phyloP scores from a whole-genome alignment of 768 basidiomycete genomes.

The Panaeolus papilionaceus region DNA sequence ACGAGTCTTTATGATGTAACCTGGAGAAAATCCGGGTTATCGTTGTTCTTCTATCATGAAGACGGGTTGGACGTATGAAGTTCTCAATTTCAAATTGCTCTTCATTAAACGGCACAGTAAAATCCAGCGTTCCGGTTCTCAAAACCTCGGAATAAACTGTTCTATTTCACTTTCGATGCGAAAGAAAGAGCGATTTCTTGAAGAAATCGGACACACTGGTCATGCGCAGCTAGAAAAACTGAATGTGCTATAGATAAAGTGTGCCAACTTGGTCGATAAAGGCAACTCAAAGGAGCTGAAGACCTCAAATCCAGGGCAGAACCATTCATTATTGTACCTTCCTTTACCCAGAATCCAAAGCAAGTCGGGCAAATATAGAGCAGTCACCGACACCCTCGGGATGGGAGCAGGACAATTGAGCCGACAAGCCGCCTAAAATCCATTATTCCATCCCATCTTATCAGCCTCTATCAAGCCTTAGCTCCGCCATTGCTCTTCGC shows the following conservation, averaged over 20 bases:
- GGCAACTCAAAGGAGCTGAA: neutral
- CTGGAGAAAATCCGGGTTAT: neutral
- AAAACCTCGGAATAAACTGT: neutral
- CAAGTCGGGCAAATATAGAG: slow-evolving; percentile 4
- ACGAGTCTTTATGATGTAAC: neutral
- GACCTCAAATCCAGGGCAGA: neutral
- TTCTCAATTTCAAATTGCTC: neutral
- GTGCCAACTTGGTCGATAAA: slow-evolving; percentile 6
- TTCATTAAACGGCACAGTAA: neutral
- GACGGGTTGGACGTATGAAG: neutral
- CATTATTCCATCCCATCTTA: slow-evolving; percentile 4
- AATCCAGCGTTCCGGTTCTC: neutral
- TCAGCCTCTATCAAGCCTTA: neutral
- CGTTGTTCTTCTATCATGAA: neutral
- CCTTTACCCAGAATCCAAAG: slow-evolving; percentile 7
- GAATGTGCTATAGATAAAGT: slow-evolving; percentile 7
- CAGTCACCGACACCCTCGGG: slow-evolving; percentile 13
- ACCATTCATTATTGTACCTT: neutral
- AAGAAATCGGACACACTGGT: neutral
- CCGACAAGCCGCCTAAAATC: slow-evolving; percentile 4
- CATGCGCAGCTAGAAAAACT: neutral
- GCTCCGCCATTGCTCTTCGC: slow-evolving; percentile 3
- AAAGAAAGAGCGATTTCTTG: neutral
- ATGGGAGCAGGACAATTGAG: neutral
- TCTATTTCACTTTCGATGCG: slow-evolving; percentile 13